These are phyloP conservation scores for Aeschynomene evenia DNA, from an alignment of 306 rosid genomes.

Conservation along the genomic window DNA sequence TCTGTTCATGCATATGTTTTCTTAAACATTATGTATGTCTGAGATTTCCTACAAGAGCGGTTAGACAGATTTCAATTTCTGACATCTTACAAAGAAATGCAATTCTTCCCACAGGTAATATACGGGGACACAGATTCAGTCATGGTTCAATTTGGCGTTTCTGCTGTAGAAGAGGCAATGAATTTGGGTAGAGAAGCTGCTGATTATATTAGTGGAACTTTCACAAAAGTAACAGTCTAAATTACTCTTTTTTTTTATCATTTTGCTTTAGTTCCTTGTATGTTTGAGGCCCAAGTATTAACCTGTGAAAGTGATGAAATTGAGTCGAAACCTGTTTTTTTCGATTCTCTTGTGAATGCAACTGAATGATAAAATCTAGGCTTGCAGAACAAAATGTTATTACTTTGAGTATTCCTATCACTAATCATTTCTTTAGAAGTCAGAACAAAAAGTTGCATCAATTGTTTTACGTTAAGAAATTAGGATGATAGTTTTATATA, in stretches of 20 bases:
- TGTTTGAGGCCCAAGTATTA: not conserved
- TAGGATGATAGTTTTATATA: not conserved
- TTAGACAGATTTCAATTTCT: constrained; percentile 2
- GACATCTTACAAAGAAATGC: constrained; percentile 14
- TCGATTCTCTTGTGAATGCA: not conserved
- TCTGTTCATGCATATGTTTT: not conserved
- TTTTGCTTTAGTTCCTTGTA: constrained; percentile 9
- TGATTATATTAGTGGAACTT: constrained; percentile 79
- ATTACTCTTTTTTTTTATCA: not conserved
- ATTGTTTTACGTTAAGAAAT: not conserved
- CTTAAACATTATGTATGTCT: not conserved
- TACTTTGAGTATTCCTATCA: not conserved
- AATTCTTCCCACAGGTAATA: constrained; percentile 63
- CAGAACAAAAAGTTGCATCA: not conserved
- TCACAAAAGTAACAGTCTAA: constrained; percentile 56
- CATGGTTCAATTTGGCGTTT: constrained; percentile 95
- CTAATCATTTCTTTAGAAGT: not conserved
- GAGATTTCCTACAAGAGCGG: constrained; percentile 3
- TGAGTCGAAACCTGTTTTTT: not conserved
- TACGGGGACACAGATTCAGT: constrained; percentile 98
- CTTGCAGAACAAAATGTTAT: not conserved
- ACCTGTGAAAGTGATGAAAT: constrained; percentile 2
- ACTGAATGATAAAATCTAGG: not conserved
- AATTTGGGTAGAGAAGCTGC: constrained; percentile 93
- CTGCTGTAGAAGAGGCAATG: constrained; percentile 81